These are phyloP conservation scores for Kodamaea leandrae DNA, from an alignment of 805 yeast species.

Conservation along the genomic window DNA sequence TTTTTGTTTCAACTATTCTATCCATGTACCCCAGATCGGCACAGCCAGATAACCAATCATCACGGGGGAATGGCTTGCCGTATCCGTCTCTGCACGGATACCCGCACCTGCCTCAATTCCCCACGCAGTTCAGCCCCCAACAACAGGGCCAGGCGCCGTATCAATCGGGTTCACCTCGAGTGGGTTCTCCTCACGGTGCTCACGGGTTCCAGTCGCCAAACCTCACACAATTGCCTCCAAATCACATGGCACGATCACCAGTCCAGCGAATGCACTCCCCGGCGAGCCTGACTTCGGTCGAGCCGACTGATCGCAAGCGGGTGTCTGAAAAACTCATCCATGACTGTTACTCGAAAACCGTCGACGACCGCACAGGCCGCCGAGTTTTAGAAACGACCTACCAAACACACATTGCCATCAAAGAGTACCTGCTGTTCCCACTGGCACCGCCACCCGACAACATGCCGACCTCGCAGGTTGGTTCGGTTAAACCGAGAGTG, in stretches of 20 bases:
- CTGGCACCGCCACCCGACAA: conserved; percentile 63
- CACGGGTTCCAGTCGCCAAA: conserved; percentile 2
- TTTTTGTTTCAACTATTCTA: neutral
- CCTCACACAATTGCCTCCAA: neutral
- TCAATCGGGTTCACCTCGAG: neutral
- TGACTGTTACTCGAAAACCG: conserved; percentile 38
- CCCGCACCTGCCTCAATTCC: neutral
- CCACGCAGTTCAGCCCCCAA: conserved; percentile 1
- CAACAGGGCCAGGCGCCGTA: conserved; percentile 1
- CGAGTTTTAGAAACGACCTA: conserved; percentile 42
- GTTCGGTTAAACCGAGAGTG: conserved; percentile 54
- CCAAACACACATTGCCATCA: conserved; percentile 70
- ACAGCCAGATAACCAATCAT: neutral
- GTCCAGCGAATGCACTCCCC: conserved; percentile 1
- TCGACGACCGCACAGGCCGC: conserved; percentile 22
- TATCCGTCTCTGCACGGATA: neutral
- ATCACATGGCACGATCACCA: neutral
- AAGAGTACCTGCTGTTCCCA: conserved; percentile 73
- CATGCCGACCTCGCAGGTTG: conserved; percentile 39
- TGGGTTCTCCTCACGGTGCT: neutral
- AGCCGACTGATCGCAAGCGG: conserved; percentile 4
- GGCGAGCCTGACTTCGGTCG: conserved; percentile 1
- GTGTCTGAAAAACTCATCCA: conserved; percentile 32
- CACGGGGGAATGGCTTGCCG: neutral
- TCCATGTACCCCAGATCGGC: conserved; percentile 4